Base-by-base conservation (phyloP, 2,329 filamentous ascomycete species). In the Macrophomina phaseolina region DNA sequence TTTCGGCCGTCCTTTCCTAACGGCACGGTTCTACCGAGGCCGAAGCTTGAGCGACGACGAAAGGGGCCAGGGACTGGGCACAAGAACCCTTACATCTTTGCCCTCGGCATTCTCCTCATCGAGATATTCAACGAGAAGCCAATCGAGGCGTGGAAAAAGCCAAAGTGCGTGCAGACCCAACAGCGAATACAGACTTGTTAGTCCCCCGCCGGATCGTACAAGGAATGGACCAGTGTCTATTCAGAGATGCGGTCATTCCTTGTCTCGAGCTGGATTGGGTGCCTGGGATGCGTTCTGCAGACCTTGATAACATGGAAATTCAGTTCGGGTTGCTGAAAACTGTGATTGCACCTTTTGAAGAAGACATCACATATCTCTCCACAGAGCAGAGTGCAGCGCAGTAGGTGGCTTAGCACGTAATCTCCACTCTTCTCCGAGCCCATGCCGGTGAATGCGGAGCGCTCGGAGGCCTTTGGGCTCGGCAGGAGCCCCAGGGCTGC, bases 101-200 rank as follows among this genome's bases (percentile, higher is more conserved):
- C 52, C 2, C 34, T 56, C 6, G 34, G 36, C 8, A 23, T 42
- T 18, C 16, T 56, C 11, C 36, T 56, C 8, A 30, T 56, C 34
- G 52, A 56, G n/a, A 56, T 40, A 4, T 30, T 30, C 36, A 56
- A 56, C 9, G 52, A 56, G 34, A 42, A 56, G 18, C 52, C 52
- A 1, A 40, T 56, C 11, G 52, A 56, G 36, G 36, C 4, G n/a
- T 42, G 52, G 52, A 38, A n/a, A 14, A 56, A n/a, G n/a, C 9
- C 18, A 56, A 38, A 38, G 52, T 40, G 9, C 9, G 52, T 4
- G 32, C 14, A 3, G 18, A 12, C 6, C n/a, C 36, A 6, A 28
- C n/a, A 5, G 34, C 34, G n/a, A 34, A 32, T 9, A 56, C 34
- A 4, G 34, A 18, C 16, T 56, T 32, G 52, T 38, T 56, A n/a